These are phyloP conservation scores for Kentomonas sorsogonicus DNA, from an alignment of 208 protist species.

Conservation along the genomic window DNA sequence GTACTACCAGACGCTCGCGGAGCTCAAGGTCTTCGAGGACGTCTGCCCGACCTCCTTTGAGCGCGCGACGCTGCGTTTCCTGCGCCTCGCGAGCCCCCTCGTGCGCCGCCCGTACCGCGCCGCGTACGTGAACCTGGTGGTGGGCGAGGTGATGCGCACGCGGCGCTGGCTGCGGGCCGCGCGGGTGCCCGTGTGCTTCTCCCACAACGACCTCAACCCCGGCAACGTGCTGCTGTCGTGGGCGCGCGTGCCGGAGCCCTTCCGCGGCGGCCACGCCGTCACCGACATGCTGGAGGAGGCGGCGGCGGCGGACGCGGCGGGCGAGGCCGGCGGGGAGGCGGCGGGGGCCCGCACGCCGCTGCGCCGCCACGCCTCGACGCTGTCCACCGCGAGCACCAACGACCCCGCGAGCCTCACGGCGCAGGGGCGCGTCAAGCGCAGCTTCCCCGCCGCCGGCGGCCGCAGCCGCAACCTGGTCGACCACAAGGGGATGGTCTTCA, in stretches of 20 bases:
- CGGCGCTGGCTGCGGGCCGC: conserved; percentile 29
- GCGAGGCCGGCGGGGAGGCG: too few species aligned
- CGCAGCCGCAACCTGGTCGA: conserved; percentile 68
- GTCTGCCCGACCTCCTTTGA: conserved; percentile 74
- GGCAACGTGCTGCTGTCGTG: conserved; percentile 74
- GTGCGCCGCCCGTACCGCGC: conserved; percentile 34
- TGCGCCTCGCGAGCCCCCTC: conserved; percentile 52
- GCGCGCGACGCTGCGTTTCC: conserved; percentile 60
- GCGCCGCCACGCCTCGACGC: conserved; percentile 32
- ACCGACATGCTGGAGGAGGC: conserved; percentile 4
- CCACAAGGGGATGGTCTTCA: conserved; percentile 64
- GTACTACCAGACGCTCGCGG: conserved; percentile 34
- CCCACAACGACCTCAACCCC: conserved; percentile 83
- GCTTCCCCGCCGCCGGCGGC: conserved; percentile 58
- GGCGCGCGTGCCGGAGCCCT: conserved; percentile 36
- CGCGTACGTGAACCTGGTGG: conserved; percentile 39
- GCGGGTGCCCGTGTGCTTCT: conserved; percentile 62
- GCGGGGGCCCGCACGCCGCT: conserved; percentile 40
- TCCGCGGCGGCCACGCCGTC: conserved; percentile 14
- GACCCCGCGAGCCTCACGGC: too few species aligned
- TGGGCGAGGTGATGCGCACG: conserved; percentile 45
- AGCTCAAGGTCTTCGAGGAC: conserved; percentile 63
- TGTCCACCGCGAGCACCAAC: conserved; percentile 37
- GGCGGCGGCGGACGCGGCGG: conserved; percentile 13
- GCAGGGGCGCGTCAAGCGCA: too few species aligned